phyloP scores from a whole-genome alignment of 2,329 filamentous ascomycete species.

The Claviceps digitariae region DNA sequence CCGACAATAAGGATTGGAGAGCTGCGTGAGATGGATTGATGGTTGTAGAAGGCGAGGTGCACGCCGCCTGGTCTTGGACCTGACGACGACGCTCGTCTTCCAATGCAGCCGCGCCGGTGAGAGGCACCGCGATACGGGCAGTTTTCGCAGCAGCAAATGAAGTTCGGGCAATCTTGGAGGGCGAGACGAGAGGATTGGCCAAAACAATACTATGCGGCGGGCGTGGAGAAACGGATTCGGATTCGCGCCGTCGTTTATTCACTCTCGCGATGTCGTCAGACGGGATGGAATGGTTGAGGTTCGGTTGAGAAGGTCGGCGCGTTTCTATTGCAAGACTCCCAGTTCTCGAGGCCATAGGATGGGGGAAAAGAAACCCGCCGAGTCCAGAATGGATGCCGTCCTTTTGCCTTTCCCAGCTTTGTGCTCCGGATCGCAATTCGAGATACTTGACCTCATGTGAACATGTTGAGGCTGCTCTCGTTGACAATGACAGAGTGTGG shows the following conservation, averaged over 20 bases:
- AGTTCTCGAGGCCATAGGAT: conserved; percentile 40
- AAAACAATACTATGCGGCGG: conserved; percentile 16
- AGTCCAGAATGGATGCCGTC: conserved; percentile 1
- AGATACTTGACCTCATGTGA: conserved; percentile 14
- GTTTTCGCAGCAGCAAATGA: conserved; percentile 25
- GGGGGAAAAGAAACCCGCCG: neutral
- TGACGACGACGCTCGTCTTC: conserved; percentile 38
- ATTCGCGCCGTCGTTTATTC: conserved; percentile 33
- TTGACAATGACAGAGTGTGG: conserved; percentile 26
- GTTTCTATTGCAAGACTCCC: conserved; percentile 38
- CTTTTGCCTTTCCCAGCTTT: neutral
- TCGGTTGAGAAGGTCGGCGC: conserved; percentile 25
- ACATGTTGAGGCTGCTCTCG: conserved; percentile 23
- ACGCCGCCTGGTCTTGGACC: conserved; percentile 20
- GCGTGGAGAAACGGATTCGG: conserved; percentile 28
- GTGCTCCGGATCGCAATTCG: conserved; percentile 5
- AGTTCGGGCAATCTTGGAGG: conserved; percentile 40
- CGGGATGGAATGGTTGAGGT: conserved; percentile 21
- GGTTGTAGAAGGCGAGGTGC: conserved; percentile 30
- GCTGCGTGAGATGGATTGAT: conserved; percentile 41
- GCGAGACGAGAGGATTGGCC: conserved; percentile 30
- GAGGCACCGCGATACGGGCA: conserved; percentile 29
- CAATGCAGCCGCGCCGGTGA: conserved; percentile 40
- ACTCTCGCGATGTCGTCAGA: conserved; percentile 27
- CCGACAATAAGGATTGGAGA: conserved; percentile 40